Conservation (phyloP, 306 rosid species). For the Malus orientalis region DNA sequence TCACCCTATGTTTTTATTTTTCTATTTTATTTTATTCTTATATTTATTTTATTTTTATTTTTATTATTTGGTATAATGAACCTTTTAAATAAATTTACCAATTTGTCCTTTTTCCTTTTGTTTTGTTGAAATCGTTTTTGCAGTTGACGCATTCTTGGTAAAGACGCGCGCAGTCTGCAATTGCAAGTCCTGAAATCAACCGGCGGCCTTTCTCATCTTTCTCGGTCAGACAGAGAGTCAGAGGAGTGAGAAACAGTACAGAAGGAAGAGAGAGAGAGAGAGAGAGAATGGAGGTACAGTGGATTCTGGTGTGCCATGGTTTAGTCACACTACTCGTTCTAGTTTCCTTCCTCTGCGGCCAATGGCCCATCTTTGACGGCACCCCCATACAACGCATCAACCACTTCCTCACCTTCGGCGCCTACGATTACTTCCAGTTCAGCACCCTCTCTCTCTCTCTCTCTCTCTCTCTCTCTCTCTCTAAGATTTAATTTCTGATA, state of each 20-base stretch:
- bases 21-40: too few relatives aligned
- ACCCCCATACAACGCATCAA: conserved; percentile 76
- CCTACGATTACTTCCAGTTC: conserved; percentile 77
- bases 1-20: too few relatives aligned
- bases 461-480: neutral
- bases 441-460: conserved; percentile 5
- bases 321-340: conserved; percentile 46
- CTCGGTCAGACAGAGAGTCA: neutral
- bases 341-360: conserved; percentile 84
- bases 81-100: too few relatives aligned
- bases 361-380: conserved; percentile 89
- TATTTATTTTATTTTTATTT: too few relatives aligned
- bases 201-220: neutral
- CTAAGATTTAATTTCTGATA: neutral
- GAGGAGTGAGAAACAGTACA: neutral
- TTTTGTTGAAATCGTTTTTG: too few relatives aligned
- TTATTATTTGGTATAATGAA: too few relatives aligned
- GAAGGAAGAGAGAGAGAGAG: neutral
- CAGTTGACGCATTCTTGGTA: neutral
- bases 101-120: too few relatives aligned
- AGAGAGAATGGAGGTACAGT: conserved; percentile 51
- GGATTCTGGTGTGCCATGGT: conserved; percentile 74
- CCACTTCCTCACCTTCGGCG: conserved; percentile 64
- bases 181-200: neutral
- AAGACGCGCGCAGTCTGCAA: neutral